Percentiles rank a stretch among this genome's conserved stretches.
Conservation (phyloP, 495 filamentous ascomycete genomes). For the Penicillium alfredii region DNA sequence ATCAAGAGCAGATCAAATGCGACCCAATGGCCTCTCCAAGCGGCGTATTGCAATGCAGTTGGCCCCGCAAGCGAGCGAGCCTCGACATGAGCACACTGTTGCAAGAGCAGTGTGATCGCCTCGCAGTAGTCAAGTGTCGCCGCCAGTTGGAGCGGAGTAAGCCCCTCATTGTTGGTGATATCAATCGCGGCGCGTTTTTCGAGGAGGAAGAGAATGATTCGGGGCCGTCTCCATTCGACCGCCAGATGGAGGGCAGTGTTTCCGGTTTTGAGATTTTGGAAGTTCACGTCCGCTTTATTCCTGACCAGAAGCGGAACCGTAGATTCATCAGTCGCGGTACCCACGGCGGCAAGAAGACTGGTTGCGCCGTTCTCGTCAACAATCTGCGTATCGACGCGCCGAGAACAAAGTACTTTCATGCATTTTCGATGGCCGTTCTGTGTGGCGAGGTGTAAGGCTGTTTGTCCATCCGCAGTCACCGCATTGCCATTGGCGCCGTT, state of each 20-base stretch:
- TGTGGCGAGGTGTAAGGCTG: slow-evolving; percentile 26
- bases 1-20: slow-evolving; percentile 29
- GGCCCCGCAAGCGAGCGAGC: slow-evolving; percentile 14
- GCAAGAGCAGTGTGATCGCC: slow-evolving; percentile 22
- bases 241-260: slow-evolving; percentile 33
- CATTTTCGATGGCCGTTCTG: slow-evolving; percentile 23
- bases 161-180: slow-evolving; percentile 19
- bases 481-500: slow-evolving; percentile 23
- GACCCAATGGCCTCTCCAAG: slow-evolving; percentile 20
- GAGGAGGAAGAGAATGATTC: slow-evolving; percentile 26
- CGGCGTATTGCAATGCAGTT: slow-evolving; percentile 28
- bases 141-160: slow-evolving; percentile 30
- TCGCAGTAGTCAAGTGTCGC: slow-evolving; percentile 27
- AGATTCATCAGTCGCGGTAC: slow-evolving; percentile 24
- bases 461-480: slow-evolving; percentile 14
- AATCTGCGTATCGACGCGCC: slow-evolving; percentile 13
- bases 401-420: slow-evolving; percentile 22
- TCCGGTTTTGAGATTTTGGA: slow-evolving; percentile 22
- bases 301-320: slow-evolving; percentile 27
- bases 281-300: slow-evolving; percentile 18
- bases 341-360: slow-evolving; percentile 25
- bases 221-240: slow-evolving; percentile 17
- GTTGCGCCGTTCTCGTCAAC: slow-evolving; percentile 15
- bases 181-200: slow-evolving; percentile 24
- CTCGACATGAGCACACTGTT: slow-evolving; percentile 22